Evolutionary conservation across 192 early-diverging fungal genomes (phyloP).

Genomic region (Podila epicladia): DNA sequence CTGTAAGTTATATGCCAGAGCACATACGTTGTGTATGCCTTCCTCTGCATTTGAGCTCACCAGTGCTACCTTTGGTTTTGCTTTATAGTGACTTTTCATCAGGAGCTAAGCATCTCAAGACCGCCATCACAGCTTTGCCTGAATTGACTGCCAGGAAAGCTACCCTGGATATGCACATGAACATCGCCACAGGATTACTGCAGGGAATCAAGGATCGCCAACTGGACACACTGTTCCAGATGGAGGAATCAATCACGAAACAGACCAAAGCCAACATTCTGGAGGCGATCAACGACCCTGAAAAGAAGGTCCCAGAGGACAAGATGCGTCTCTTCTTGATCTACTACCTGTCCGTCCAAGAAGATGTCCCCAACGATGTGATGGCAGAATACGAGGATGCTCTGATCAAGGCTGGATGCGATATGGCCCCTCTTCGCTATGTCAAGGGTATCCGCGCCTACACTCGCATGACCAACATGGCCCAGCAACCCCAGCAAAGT

Average conservation of each 20-base stretch:
- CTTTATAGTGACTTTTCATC: slow-evolving; percentile 73
- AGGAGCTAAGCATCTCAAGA: slow-evolving; percentile 89
- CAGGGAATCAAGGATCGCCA: slow-evolving; percentile 92
- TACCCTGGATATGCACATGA: slow-evolving; percentile 98
- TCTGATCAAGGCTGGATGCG: slow-evolving; percentile 76
- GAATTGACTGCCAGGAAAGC: slow-evolving; percentile 95
- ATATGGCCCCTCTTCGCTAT: slow-evolving; percentile 81
- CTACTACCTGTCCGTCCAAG: slow-evolving; percentile 80
- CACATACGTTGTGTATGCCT: background rate
- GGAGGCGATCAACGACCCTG: slow-evolving; percentile 84
- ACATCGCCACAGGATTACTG: slow-evolving; percentile 91
- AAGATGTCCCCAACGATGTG: slow-evolving; percentile 82
- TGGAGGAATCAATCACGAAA: slow-evolving; percentile 89
- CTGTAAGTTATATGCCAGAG: slow-evolving; percentile 53
- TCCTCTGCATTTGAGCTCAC: background rate
- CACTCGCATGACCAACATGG: slow-evolving; percentile 69
- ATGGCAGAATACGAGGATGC: slow-evolving; percentile 87
- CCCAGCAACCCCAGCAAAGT: slow-evolving; percentile 51
- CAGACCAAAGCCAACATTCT: slow-evolving; percentile 82
- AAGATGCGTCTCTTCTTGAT: slow-evolving; percentile 92
- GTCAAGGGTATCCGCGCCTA: slow-evolving; percentile 77
- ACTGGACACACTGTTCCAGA: slow-evolving; percentile 92
- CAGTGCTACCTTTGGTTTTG: background rate
- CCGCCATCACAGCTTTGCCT: slow-evolving; percentile 92
- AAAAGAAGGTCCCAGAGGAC: slow-evolving; percentile 85